Evolutionary conservation across 306 rosid species (phyloP).

Genomic region (Castanea sativa): DNA sequence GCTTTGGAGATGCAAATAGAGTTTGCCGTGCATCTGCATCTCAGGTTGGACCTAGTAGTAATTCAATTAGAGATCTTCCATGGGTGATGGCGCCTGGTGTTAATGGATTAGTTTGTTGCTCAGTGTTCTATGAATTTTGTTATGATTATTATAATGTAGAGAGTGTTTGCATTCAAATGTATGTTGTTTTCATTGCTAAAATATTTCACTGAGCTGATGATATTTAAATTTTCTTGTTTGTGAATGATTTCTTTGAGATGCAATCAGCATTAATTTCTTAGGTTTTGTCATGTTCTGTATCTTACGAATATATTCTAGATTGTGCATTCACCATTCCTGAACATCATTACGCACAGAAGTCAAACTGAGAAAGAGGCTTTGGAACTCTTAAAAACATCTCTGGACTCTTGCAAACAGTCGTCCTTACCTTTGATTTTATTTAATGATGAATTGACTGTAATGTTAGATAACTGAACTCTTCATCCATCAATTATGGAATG

Average conservation of each 20-base stretch:
- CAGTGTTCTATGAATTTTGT: neutral
- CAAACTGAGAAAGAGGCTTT: conserved; percentile 40
- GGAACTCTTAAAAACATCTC: conserved; percentile 36
- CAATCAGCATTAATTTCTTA: neutral
- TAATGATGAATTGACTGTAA: conserved; percentile 38
- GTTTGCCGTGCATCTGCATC: conserved; percentile 14
- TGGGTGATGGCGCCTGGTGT: neutral
- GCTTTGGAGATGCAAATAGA: conserved; percentile 28
- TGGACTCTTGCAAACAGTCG: conserved; percentile 35
- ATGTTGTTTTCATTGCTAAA: neutral
- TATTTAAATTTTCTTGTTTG: neutral
- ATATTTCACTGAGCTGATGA: neutral
- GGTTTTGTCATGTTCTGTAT: neutral
- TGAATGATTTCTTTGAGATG: neutral
- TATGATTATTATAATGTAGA: neutral
- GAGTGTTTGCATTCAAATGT: neutral
- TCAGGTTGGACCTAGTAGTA: conserved; percentile 13
- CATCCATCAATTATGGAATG: conserved; percentile 34
- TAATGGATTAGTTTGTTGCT: neutral
- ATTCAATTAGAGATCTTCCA: neutral
- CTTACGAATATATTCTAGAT: neutral
- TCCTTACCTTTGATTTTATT: conserved; percentile 36
- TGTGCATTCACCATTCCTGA: conserved; percentile 11
- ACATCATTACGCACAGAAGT: conserved; percentile 23
- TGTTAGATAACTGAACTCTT: conserved; percentile 24